Evolutionary conservation across 495 filamentous ascomycete species (phyloP), one percentile per base, ranked within the genome.

Genomic region (Glonium stellatum): DNA sequence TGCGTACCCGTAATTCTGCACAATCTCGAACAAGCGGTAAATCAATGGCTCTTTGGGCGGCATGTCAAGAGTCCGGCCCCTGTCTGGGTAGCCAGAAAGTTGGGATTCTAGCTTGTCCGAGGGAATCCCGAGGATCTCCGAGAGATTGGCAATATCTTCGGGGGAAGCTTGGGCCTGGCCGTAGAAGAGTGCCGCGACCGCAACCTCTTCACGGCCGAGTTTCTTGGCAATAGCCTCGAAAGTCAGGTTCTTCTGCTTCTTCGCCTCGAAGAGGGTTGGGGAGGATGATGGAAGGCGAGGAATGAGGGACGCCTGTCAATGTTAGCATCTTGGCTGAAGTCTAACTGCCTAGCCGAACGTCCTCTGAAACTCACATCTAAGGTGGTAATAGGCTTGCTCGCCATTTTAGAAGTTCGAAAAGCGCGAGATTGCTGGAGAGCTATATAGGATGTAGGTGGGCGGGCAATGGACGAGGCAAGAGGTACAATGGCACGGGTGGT

Each of bases 1-100:
- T 22, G 93, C 89, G 73, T 95, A 93, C 5, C 93, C 93, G 70
- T 97, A 98, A 70, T 95, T 98, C 81, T 97, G 92, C 68, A 98
- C 87, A 71, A 97, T 89, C 79, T 98, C 93, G 73, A 89, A 98
- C 58, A 98, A 71, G 0, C 93, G 79, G 70, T 98, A 98, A 69
- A 98, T 92, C 62, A 97, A 73, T 15, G 93, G 93, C 69, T 98
- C 93, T 55, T 84, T 85, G 34, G 93, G 93, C 11, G 93, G 93
- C 92, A 98, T 96, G 52, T 95, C 90, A 8, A 90, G 83, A 0
- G 82, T 78, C n/a, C 82, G 78, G 36, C 93, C 93, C 1, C 93
- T 82, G 71, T 96, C 87, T 0, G 93, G 93, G 71, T 84, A 91
- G 0, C 83, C 85, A 22, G 77, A 73, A 58, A 95, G 77, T 65